Base-by-base conservation (phyloP, 495 filamentous ascomycete species). In the Jackrogersella multiformis region DNA sequence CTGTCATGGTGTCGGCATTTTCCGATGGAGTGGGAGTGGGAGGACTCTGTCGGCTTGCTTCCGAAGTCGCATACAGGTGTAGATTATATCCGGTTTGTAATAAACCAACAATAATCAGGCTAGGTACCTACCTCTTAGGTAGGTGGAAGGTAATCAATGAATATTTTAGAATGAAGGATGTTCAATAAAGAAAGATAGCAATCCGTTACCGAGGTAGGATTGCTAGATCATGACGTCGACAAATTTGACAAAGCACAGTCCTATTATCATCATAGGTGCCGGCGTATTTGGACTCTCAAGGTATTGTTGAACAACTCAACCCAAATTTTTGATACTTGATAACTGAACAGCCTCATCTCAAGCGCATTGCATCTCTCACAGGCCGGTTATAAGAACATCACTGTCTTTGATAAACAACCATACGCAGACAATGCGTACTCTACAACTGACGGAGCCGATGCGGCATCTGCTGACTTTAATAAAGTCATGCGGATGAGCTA, bases 401-500 rank as follows among this genome's bases (percentile, higher is more conserved):
- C 70, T 1, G 73, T 82, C 5, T 66, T 80, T 39, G 78, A 82
- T 61, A 69, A 68, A 30, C 77, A 80, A 53, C 68, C 76, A 0
- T 80, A 78, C 57, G 73, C 76, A 10, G 56, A 76, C 15, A 73
- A 69, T 16, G 52, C 44, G 0, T 81, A 80, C 51, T 71, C 69
- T 12, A 56, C 51, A 8, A 28, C 51, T 1, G 30, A 48, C 5
- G 60, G 60, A 21, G 60, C 60, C 51, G 60, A 64, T 18, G 51
- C 60, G n/a, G 61, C 48, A 30, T 66, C 54, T 24, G 53, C 59
- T 66, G 76, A 81, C 64, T 61, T 75, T 34, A 81, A 80, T 62
- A 81, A 80, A 44, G 76, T 80, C 61, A 71, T 81, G 41, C 71
- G 79, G 16, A 55, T 73, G 15, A 73, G 68, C 16, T 80, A 81